phyloP scores from a whole-genome alignment of 2,329 filamentous ascomycete genomes.

The Elsinoe ampelina region DNA sequence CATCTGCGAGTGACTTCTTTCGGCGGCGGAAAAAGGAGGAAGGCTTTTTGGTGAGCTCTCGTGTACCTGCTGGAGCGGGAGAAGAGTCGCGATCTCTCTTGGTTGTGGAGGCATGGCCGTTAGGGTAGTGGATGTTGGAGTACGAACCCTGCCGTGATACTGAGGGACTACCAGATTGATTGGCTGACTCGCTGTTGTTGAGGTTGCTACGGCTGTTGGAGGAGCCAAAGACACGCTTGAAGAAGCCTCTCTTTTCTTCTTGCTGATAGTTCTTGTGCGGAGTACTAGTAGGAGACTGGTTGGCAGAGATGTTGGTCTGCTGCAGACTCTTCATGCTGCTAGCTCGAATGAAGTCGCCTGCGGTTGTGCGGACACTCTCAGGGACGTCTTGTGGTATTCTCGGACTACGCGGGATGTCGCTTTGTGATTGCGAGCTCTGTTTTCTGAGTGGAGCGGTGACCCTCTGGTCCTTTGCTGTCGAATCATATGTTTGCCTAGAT shows the following conservation, averaged over 20 bases:
- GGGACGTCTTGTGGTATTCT: slow-evolving; percentile 25
- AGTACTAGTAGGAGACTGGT: slow-evolving; percentile 32
- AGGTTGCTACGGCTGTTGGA: slow-evolving; percentile 30
- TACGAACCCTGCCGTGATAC: slow-evolving; percentile 13
- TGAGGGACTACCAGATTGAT: slow-evolving; percentile 8
- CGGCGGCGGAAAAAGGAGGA: slow-evolving; percentile 89
- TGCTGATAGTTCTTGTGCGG: slow-evolving; percentile 11
- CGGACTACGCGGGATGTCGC: neutral
- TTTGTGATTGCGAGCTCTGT: slow-evolving; percentile 17
- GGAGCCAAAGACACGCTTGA: slow-evolving; percentile 81
- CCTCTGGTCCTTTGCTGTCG: neutral
- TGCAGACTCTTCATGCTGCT: slow-evolving; percentile 35
- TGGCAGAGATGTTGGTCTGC: slow-evolving; percentile 34
- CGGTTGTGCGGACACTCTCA: slow-evolving; percentile 36
- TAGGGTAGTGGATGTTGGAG: neutral
- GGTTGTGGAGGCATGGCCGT: neutral
- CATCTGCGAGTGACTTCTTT: slow-evolving; percentile 78
- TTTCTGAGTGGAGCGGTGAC: slow-evolving; percentile 18
- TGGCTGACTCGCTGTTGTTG: neutral
- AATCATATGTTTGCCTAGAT: neutral
- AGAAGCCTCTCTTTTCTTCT: slow-evolving; percentile 71
- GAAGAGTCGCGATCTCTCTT: slow-evolving; percentile 9
- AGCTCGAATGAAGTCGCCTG: slow-evolving; percentile 41
- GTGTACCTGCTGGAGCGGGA: slow-evolving; percentile 18
- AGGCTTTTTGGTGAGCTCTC: slow-evolving; percentile 69